Conservation (phyloP, 768 basidiomycete genomes). For the Pulveroboletus sp. region DNA sequence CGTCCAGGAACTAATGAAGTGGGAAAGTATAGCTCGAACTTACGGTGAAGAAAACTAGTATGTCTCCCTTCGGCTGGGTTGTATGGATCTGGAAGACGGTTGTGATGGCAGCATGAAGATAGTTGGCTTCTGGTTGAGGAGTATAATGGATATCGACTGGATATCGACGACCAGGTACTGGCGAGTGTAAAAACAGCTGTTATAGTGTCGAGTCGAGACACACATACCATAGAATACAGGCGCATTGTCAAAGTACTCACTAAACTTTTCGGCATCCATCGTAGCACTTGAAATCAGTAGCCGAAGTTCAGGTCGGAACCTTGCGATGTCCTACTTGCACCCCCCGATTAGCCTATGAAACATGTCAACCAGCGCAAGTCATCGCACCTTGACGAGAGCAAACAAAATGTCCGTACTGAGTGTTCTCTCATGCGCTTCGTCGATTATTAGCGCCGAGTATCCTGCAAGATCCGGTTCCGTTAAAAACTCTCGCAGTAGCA, state of each 20-base stretch:
- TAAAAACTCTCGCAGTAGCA: conserved; percentile 94
- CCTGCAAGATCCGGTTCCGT: conserved; percentile 96
- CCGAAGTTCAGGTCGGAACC: conserved; percentile 91
- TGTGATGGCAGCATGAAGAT: conserved; percentile 96
- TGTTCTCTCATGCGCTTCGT: conserved; percentile 97
- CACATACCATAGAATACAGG: conserved; percentile 86
- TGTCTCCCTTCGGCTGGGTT: conserved; percentile 95
- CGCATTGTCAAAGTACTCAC: conserved; percentile 94
- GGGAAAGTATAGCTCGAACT: conserved; percentile 20
- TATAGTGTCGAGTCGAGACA: neutral
- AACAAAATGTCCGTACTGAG: conserved; percentile 98
- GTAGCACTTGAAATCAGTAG: conserved; percentile 95
- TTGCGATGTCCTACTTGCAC: conserved; percentile 76
- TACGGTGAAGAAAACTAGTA: conserved; percentile 94
- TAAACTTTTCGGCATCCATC: conserved; percentile 96
- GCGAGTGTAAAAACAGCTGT: conserved; percentile 3
- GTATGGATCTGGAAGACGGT: conserved; percentile 99
- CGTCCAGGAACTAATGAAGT: neutral
- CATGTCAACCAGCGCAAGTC: conserved; percentile 4
- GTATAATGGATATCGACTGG: conserved; percentile 99
- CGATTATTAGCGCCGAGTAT: conserved; percentile 93
- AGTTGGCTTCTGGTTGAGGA: conserved; percentile 98
- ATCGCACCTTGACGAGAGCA: conserved; percentile 93
- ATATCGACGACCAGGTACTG: conserved; percentile 95
- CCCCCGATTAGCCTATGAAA: conserved; percentile 21